These are phyloP conservation scores for Ceratocystis colombiana DNA, from an alignment of 2,329 filamentous ascomycete species.

Conservation along the genomic window DNA sequence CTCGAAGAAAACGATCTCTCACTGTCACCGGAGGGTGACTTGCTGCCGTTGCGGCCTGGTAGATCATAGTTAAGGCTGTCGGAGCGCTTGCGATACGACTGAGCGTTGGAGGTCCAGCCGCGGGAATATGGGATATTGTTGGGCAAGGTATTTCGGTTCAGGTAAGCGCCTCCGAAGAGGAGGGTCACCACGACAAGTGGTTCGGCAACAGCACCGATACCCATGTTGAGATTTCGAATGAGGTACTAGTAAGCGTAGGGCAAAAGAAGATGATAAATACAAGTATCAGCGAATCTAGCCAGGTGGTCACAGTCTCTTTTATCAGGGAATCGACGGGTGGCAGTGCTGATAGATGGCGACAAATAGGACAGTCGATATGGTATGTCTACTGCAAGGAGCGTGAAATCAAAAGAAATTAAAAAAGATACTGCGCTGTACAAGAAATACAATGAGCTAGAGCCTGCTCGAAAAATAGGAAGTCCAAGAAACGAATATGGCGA, in stretches of 20 bases:
- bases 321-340: neutral
- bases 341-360: neutral
- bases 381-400: constrained; percentile 3
- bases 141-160: constrained; percentile 35
- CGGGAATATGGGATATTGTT: constrained; percentile 24
- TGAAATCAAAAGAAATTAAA: constrained; percentile 9
- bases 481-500: constrained; percentile 1
- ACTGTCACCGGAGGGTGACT: constrained; percentile 26
- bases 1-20: constrained; percentile 24
- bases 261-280: neutral
- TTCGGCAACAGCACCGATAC: constrained; percentile 36
- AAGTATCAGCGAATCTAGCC: neutral
- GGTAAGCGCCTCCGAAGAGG: constrained; percentile 38
- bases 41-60: constrained; percentile 15
- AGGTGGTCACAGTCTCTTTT: neutral
- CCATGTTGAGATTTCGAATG: constrained; percentile 30
- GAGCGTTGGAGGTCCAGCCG: constrained; percentile 23
- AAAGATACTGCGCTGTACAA: constrained; percentile 14
- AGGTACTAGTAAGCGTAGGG: constrained; percentile 1
- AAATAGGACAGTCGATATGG: neutral
- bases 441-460: constrained; percentile 8
- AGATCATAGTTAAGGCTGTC: constrained; percentile 26
- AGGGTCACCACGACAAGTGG: constrained; percentile 37
- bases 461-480: constrained; percentile 10
- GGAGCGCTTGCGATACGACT: constrained; percentile 26